Evolutionary conservation across 371 early-diverging fungal genomes (phyloP).

Genomic region (Zopfochytrium polystomum): DNA sequence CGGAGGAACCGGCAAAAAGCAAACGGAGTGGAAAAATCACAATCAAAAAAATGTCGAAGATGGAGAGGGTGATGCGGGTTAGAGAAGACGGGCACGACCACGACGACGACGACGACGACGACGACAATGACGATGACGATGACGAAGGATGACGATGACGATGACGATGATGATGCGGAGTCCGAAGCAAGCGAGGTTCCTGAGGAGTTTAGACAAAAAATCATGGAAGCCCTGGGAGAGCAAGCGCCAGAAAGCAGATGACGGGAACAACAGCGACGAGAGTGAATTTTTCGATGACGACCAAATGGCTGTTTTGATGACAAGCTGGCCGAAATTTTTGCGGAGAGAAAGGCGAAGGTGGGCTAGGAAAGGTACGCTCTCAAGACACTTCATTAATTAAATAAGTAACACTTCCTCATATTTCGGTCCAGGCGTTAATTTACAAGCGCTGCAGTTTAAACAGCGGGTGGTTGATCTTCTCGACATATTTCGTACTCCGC

Average conservation of each 20-base stretch:
- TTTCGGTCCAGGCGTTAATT: slow-evolving; percentile 53
- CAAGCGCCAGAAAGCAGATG: slow-evolving; percentile 3
- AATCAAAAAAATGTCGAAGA: slow-evolving; percentile 45
- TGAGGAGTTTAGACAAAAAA: slow-evolving; percentile 32
- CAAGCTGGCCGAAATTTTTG: slow-evolving; percentile 85
- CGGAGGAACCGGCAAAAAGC: no score
- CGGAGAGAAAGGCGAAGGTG: slow-evolving; percentile 64
- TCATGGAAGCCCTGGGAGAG: slow-evolving; percentile 28
- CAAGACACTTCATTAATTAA: neutral
- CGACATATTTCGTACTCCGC: slow-evolving; percentile 68
- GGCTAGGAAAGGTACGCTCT: slow-evolving; percentile 59
- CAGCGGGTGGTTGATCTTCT: slow-evolving; percentile 80
- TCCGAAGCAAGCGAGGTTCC: slow-evolving; percentile 44
- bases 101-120: no score
- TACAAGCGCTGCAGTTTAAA: slow-evolving; percentile 80
- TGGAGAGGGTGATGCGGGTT: slow-evolving; percentile 44
- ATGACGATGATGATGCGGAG: slow-evolving; percentile 17
- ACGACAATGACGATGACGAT: slow-evolving; percentile 29
- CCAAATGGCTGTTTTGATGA: slow-evolving; percentile 90
- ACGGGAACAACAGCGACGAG: slow-evolving; percentile 62
- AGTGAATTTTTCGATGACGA: slow-evolving; percentile 80
- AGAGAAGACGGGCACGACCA: slow-evolving; percentile 20
- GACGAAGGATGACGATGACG: slow-evolving; percentile 28
- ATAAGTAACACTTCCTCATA: neutral
- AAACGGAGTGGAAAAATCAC: no score